Evolutionary conservation across 1,284 basidiomycete species (phyloP).

Genomic region (Cryptococcus sp.): DNA sequence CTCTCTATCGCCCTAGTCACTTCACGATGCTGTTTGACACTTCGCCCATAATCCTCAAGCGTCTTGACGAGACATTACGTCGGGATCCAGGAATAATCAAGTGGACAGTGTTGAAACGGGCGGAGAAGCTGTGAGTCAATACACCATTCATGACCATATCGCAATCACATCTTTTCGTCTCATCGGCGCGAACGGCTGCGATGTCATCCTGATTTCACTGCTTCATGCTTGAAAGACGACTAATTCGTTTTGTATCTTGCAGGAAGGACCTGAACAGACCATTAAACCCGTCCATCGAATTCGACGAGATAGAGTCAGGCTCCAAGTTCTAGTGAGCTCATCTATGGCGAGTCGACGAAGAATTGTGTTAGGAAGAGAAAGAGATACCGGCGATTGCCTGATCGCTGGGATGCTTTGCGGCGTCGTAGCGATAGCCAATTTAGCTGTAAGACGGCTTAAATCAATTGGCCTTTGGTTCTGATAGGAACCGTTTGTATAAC

Average conservation of each 20-base stretch:
- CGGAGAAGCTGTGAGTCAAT: constrained; percentile 36
- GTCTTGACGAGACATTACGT: constrained; percentile 46
- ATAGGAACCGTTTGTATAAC: too few species aligned
- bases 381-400: too few species aligned
- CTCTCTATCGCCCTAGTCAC: constrained; percentile 35
- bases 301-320: constrained; percentile 8
- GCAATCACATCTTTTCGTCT: neutral
- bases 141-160: too few species aligned
- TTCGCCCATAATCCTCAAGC: constrained; percentile 47
- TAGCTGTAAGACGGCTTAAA: too few species aligned
- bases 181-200: too few species aligned
- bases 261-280: constrained; percentile 25
- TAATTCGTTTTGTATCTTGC: neutral
- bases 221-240: neutral
- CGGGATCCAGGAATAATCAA: constrained; percentile 41
- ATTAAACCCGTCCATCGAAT: constrained; percentile 18
- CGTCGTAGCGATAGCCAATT: too few species aligned
- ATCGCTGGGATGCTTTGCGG: too few species aligned
- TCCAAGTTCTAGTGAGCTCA: neutral
- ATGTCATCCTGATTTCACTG: neutral
- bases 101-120: constrained; percentile 47
- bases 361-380: too few species aligned
- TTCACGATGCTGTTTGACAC: constrained; percentile 52
- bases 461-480: too few species aligned
- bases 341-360: too few species aligned